Percentiles rank a stretch among this genome's conserved stretches.
These are phyloP conservation scores for Yamadazyma sp. DNA, from an alignment of 805 yeast genomes.

Conservation along the genomic window DNA sequence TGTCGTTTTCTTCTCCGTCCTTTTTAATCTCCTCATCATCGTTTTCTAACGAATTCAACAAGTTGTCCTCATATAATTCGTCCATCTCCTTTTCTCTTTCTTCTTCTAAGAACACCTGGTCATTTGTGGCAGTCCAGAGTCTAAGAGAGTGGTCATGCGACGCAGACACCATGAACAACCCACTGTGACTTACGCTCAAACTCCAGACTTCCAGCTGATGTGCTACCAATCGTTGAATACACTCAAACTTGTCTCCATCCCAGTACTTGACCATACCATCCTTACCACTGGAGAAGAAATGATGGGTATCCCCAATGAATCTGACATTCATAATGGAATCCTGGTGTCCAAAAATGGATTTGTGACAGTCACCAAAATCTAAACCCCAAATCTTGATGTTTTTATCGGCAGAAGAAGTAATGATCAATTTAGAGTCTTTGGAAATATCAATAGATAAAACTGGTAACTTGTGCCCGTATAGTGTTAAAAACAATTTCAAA, in stretches of 20 bases:
- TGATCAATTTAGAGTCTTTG: conserved; percentile 78
- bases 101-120: conserved; percentile 94
- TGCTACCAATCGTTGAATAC: conserved; percentile 76
- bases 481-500: conserved; percentile 79
- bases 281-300: conserved; percentile 86
- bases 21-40: conserved; percentile 41
- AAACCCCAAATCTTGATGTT: conserved; percentile 98
- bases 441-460: conserved; percentile 92
- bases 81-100: conserved; percentile 96
- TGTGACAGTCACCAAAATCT: conserved; percentile 98
- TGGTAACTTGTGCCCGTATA: conserved; percentile 96
- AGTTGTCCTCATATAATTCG: conserved; percentile 80
- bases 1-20: conserved; percentile 39
- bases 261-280: conserved; percentile 91
- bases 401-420: conserved; percentile 96
- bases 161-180: conserved; percentile 71
- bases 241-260: conserved; percentile 98
- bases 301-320: conserved; percentile 82
- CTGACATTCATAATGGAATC: conserved; percentile 89
- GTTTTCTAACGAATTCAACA: conserved; percentile 66
- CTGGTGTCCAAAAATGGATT: conserved; percentile 93
- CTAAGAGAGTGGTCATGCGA: conserved; percentile 94
- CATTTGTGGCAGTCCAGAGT: conserved; percentile 91
- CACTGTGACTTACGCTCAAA: conserved; percentile 71
- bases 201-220: conserved; percentile 97